Evolutionary conservation across 2,329 filamentous ascomycete genomes (phyloP), one percentile per base, ranked within the genome.

Genomic region (Pezicula neosporulosa): DNA sequence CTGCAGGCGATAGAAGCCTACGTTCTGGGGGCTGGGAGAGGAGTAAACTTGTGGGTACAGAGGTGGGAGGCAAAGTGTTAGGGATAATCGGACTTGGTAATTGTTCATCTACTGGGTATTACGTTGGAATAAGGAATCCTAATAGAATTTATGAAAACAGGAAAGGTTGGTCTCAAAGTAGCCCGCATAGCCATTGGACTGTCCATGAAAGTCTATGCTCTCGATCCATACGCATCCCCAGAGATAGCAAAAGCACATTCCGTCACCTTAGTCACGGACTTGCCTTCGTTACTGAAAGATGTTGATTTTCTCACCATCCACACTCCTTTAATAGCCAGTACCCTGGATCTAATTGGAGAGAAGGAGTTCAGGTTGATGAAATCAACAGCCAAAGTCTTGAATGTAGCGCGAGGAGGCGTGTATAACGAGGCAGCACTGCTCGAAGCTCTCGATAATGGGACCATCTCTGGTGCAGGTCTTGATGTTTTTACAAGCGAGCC

Each of bases 141-240:
- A 12, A 42, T 19, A 19, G 3, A 6, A 6, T 16, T 12, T 10
- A 6, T 16, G 15, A 28, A 19, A 16, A 28, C 16, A 44, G 89
- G 89, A n/a, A 92, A 92, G 72, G 88, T 93, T 27, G 89, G 89
- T 19, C 76, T 92, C 64, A 88, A 87, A 47, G 89, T 93, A 15
- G 89, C 89, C 16, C 77, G 87, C n/a, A 86, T 90, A 73, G 87
- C 86, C 8, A 85, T 85, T 48, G 88, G 89, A 0, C 71, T 93
- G 24, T 87, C 87, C 0, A 92, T 93, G 89, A 81, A 80, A 39
- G 80, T 93, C 12, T 70, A 85, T 15, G 89, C 87, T 0, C 80
- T 88, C 47, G 89, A 93, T 60, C 89, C 89, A 0, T 93, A 90
- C 65, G 88, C 89, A 1, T 88, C 86, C 55, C 76, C 80, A 0